These are phyloP conservation scores for Fusarium camptoceras DNA, from an alignment of 2,329 filamentous ascomycete genomes.

Conservation along the genomic window DNA sequence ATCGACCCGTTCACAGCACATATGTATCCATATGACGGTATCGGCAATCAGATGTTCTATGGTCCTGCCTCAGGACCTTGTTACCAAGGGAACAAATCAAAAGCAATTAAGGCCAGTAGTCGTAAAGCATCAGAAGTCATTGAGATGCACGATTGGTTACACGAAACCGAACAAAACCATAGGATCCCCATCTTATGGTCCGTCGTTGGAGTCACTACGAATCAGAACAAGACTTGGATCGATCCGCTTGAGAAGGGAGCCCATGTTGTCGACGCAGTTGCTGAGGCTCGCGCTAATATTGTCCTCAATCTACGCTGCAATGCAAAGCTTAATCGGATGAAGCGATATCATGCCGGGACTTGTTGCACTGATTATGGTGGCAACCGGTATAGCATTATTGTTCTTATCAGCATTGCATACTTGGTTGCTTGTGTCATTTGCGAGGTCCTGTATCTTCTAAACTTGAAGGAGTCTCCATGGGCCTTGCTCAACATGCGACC, in stretches of 20 bases:
- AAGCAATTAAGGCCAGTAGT: slow-evolving; percentile 5
- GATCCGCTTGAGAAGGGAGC: slow-evolving; percentile 41
- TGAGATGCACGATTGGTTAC: slow-evolving; percentile 36
- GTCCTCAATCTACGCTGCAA: slow-evolving; percentile 66
- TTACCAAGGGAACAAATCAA: slow-evolving; percentile 23
- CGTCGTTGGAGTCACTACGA: slow-evolving; percentile 3
- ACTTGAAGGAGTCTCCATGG: slow-evolving; percentile 7
- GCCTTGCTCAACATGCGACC: slow-evolving; percentile 36
- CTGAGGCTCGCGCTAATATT: slow-evolving; percentile 52
- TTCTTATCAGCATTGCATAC: slow-evolving; percentile 38
- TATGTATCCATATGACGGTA: slow-evolving; percentile 42
- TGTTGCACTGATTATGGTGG: slow-evolving; percentile 64
- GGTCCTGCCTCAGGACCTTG: slow-evolving; percentile 40
- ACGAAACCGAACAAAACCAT: background rate
- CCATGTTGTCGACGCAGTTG: slow-evolving; percentile 47
- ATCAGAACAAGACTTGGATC: slow-evolving; percentile 33
- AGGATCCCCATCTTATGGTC: slow-evolving; percentile 30
- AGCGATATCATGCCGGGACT: slow-evolving; percentile 58
- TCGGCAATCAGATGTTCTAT: slow-evolving; percentile 47
- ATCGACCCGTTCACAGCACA: background rate
- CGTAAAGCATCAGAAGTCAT: slow-evolving; percentile 32
- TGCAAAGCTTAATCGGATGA: slow-evolving; percentile 48
- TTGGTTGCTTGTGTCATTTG: slow-evolving; percentile 24
- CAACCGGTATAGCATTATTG: slow-evolving; percentile 10
- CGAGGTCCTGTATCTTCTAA: slow-evolving; percentile 20